These are phyloP conservation scores for Exobasidium cylindrosporum DNA, from an alignment of 1,284 basidiomycete genomes.

Conservation along the genomic window DNA sequence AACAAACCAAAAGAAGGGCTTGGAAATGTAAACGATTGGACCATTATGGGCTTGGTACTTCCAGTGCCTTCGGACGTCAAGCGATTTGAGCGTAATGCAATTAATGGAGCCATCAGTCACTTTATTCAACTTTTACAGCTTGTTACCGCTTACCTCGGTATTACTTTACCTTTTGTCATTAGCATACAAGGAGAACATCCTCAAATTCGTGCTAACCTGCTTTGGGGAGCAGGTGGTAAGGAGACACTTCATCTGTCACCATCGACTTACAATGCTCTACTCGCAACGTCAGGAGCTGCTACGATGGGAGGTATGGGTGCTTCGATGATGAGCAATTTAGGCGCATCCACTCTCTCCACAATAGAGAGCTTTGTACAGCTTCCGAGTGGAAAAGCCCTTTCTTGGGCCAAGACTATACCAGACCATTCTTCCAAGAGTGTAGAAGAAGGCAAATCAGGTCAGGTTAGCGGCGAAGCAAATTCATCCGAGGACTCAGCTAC, in stretches of 20 bases:
- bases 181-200: constrained; percentile 24
- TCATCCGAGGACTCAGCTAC: constrained; percentile 20
- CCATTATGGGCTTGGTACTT: constrained; percentile 28
- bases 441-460: constrained; percentile 15
- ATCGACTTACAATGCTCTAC: constrained; percentile 27
- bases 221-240: constrained; percentile 30
- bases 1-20: neutral
- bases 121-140: constrained; percentile 31
- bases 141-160: constrained; percentile 33
- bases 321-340: constrained; percentile 35
- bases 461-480: constrained; percentile 25
- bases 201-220: constrained; percentile 29
- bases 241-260: constrained; percentile 31
- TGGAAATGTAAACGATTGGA: constrained; percentile 25
- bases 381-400: neutral
- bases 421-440: neutral
- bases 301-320: constrained; percentile 22
- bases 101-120: constrained; percentile 38
- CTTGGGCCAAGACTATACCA: constrained; percentile 1
- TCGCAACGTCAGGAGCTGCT: constrained; percentile 9
- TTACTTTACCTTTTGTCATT: constrained; percentile 34
- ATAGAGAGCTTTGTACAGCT: constrained; percentile 16
- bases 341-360: constrained; percentile 25
- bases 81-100: constrained; percentile 28
- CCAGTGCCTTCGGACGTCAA: constrained; percentile 33